A percentile compares a stretch with the other conserved stretches of the same genome.
Conservation (phyloP, 2,329 filamentous ascomycete genomes). For the Ilyonectria robusta region DNA sequence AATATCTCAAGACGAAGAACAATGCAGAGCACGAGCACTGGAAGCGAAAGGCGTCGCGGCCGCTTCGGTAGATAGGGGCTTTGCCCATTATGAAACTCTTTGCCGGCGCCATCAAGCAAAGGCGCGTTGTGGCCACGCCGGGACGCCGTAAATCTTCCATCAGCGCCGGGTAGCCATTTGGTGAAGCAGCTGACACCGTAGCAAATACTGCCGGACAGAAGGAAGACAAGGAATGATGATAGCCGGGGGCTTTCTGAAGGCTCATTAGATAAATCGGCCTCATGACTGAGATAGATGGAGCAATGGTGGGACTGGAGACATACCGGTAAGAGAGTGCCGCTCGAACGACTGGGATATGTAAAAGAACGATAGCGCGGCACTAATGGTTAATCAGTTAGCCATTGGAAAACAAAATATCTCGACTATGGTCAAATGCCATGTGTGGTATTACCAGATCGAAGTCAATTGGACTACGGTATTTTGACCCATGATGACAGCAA, state of each 20-base stretch:
- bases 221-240: constrained; percentile 62
- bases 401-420: neutral
- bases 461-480: constrained; percentile 42
- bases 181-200: constrained; percentile 59
- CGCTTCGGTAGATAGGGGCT: constrained; percentile 58
- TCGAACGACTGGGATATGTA: constrained; percentile 64
- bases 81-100: constrained; percentile 52
- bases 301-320: constrained; percentile 24
- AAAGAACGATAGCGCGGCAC: constrained; percentile 63
- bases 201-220: constrained; percentile 60
- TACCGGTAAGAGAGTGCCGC: constrained; percentile 65
- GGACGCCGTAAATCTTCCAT: constrained; percentile 60
- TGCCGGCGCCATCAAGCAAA: constrained; percentile 40
- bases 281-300: constrained; percentile 5
- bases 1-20: constrained; percentile 64
- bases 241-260: constrained; percentile 62
- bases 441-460: constrained; percentile 40
- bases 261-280: constrained; percentile 28
- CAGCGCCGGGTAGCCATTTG: constrained; percentile 62
- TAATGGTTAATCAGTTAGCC: constrained; percentile 40
- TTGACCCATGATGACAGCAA: constrained; percentile 39
- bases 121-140: constrained; percentile 35
- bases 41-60: constrained; percentile 62
- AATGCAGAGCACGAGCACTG: constrained; percentile 60
- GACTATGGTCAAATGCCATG: neutral